Evolutionary conservation across 768 basidiomycete species (phyloP), one percentile per base, ranked within the genome.

Genomic region (Lyophyllum semitale): DNA sequence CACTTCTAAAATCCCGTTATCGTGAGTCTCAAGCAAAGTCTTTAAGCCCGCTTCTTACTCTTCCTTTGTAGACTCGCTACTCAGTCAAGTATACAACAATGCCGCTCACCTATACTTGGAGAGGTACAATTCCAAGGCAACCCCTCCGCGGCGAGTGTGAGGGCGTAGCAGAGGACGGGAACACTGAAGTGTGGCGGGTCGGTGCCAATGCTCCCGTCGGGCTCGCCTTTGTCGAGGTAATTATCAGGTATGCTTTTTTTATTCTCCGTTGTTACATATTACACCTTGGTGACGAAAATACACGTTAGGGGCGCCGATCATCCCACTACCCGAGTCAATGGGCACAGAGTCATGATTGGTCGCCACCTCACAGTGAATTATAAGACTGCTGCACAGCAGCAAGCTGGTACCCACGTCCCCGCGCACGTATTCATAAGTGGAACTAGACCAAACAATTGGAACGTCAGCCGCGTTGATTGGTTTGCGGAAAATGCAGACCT

Each of bases 281-380:
- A 27, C 20, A 4, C 42, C 18, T 32, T 13, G n/a, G n/a, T n/a
- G n/a, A n/a, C n/a, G n/a, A n/a, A n/a, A n/a, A n/a, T 29, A 6
- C 27, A 1, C 26, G 2, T 29, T 26, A 48, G 53, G 20, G 46
- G 53, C 18, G 35, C 53, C 25, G 46, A 48, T 26, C 53, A 54
- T 23, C 13, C 26, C 7, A 53, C 41, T 18, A 54, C 38, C 2
- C 41, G 44, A n/a, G 5, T 18, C 12, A 23, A 41, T n/a, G 53
- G 53, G n/a, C 17, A 33, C n/a, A 25, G 45, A 3, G 53, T 54
- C 29, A 25, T 4, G 1, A 44, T 46, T 18, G 38, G 30, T 25
- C 53, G 53, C 17, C 53, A 54, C 20, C 48, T 54, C 38, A 54
- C 38, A 9, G 37, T 25, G 20, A 54, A 42, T 44, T 54, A 30